Evolutionary conservation across 2,329 filamentous ascomycete species (phyloP), one percentile per base, ranked within the genome.

Genomic region (Colletotrichum horii): DNA sequence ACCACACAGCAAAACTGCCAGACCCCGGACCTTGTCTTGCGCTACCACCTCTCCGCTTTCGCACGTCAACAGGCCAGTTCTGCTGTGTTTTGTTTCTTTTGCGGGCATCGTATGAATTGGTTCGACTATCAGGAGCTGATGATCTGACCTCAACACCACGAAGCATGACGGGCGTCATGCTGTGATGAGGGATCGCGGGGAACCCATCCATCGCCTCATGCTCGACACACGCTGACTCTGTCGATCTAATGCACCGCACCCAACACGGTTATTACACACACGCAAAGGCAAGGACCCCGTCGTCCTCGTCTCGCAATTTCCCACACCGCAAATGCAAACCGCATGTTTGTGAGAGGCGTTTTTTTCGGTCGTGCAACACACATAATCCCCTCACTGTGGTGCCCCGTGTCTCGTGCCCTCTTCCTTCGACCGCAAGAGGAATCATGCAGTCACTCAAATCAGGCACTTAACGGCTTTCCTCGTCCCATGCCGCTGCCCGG

Each of bases 11-110:
- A 38, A 15, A 71, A 28, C 34, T 69, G 65, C 58, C 74, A 58
- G 8, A 65, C 74, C 74, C 70, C 28, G 74, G 74, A 73, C 74
- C 74, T 73, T 74, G 74, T 69, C 64, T 65, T 34, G 74, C 74
- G 70, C 74, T 34, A 75, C 70, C 61, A 22, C 28, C 60, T 58
- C 70, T 73, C 73, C 73, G 73, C 73, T 75, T 56, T 75, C 58
- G 64, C 74, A 75, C 64, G 58, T 69, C 64, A 68, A 73, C 48
- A 65, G 66, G 38, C 70, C 64, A 68, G 64, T 60, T 34, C 32
- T 62, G 69, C 55, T 43, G 30, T 64, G 65, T 67, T 67, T 64
- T 75, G 69, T 62, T 72, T 68, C 73, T 64, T 72, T 72, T 75
- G 69, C 69, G 73, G 62, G 69, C 30, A 71, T 75, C 69, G 69